Evolutionary conservation across 2,329 filamentous ascomycete genomes (phyloP).

Genomic region (Ceratocystis ficicola): DNA sequence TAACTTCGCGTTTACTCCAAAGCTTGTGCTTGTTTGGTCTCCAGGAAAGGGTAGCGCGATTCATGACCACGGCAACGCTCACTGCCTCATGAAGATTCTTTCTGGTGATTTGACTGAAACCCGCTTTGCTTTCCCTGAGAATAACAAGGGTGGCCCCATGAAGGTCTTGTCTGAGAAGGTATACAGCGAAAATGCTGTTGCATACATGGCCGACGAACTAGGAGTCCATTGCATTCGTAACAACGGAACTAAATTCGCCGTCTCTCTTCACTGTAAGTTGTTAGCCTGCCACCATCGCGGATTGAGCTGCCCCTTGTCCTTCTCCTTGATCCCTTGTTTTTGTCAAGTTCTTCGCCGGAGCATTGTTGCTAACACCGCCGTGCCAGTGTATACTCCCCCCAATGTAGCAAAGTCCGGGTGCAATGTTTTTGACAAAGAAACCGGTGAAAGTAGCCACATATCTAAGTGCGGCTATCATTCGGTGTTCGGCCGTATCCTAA

Average conservation of each 20-base stretch:
- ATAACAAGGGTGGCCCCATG: slow-evolving; percentile 43
- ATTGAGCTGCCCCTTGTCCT: no score
- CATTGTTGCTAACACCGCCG: slow-evolving; percentile 21
- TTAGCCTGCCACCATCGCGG: background rate
- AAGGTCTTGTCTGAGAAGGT: slow-evolving; percentile 53
- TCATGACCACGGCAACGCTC: slow-evolving; percentile 79
- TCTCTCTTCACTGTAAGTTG: slow-evolving; percentile 62
- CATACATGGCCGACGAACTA: slow-evolving; percentile 85
- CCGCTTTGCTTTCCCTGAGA: slow-evolving; percentile 59
- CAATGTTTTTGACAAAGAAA: slow-evolving; percentile 65
- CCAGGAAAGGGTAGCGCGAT: slow-evolving; percentile 73
- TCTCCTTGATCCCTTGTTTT: background rate
- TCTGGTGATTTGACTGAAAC: slow-evolving; percentile 70
- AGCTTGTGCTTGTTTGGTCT: slow-evolving; percentile 83
- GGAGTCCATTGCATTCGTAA: slow-evolving; percentile 78
- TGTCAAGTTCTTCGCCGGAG: background rate
- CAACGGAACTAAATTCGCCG: slow-evolving; percentile 59
- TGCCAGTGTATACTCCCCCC: slow-evolving; percentile 66
- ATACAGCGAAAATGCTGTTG: slow-evolving; percentile 60
- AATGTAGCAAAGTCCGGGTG: slow-evolving; percentile 77
- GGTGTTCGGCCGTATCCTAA: slow-evolving; percentile 41
- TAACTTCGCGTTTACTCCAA: background rate
- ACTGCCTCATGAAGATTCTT: slow-evolving; percentile 86
- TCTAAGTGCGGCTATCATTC: slow-evolving; percentile 63
- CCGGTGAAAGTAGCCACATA: slow-evolving; percentile 61